Conservation (phyloP, 345 rosid species). For the Rhodamnia argentea region DNA sequence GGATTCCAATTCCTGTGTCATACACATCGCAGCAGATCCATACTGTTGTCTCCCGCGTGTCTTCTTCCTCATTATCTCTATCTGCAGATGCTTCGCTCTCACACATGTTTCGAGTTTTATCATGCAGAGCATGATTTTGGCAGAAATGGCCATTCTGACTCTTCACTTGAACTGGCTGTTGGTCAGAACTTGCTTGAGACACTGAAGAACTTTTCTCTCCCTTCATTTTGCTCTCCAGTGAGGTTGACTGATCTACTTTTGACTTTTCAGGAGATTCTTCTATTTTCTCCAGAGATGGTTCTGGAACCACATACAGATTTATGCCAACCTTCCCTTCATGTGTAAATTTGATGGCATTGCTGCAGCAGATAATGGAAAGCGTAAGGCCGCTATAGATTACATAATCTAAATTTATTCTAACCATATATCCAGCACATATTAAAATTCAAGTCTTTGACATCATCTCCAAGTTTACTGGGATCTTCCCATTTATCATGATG, state of each 20-base stretch:
- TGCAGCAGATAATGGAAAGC: slow-evolving; percentile 10
- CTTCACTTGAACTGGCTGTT: slow-evolving; percentile 5
- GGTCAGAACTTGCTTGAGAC: slow-evolving; percentile 8
- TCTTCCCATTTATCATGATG: background rate
- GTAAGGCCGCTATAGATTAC: background rate
- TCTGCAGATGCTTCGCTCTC: slow-evolving; percentile 1
- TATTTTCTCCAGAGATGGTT: slow-evolving; percentile 38
- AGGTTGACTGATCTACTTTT: slow-evolving; percentile 12
- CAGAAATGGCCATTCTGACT: slow-evolving; percentile 4
- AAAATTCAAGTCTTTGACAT: background rate
- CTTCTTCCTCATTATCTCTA: slow-evolving; percentile 4
- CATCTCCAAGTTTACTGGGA: background rate
- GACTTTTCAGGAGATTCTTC: slow-evolving; percentile 22
- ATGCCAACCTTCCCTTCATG: slow-evolving; percentile 91
- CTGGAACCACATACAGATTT: slow-evolving; percentile 55
- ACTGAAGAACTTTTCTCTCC: slow-evolving; percentile 16
- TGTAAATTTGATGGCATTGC: slow-evolving; percentile 93
- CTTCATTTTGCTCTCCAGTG: slow-evolving; percentile 1
- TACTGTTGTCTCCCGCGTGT: slow-evolving; percentile 37
- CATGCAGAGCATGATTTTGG: slow-evolving; percentile 4
- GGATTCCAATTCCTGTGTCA: slow-evolving; percentile 96
- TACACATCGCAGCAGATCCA: slow-evolving; percentile 89
- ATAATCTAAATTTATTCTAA: background rate
- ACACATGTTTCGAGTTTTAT: slow-evolving; percentile 19
- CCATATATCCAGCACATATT: background rate